A percentile compares a stretch with the other conserved stretches of the same genome.
phyloP scores from a whole-genome alignment of 768 basidiomycete species.

The Leucosporidium creatinivorum region DNA sequence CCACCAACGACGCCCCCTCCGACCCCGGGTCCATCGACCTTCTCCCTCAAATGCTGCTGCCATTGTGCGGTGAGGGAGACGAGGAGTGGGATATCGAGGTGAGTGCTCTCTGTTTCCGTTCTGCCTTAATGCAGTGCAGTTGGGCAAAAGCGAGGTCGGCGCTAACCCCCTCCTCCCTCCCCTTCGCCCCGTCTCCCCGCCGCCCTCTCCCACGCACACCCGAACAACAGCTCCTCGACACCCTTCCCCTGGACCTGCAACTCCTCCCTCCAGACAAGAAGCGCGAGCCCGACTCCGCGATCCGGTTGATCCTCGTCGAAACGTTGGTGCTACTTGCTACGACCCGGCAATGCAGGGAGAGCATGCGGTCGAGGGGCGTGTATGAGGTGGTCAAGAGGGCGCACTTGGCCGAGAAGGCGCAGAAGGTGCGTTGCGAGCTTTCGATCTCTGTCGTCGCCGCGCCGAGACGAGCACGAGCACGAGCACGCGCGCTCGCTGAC shows the following conservation, averaged over 20 bases:
- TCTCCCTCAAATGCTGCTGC: conserved; percentile 75
- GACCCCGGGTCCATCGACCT: conserved; percentile 75
- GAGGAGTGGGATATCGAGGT: conserved; percentile 93
- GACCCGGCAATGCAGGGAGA: conserved; percentile 78
- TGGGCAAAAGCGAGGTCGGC: no score
- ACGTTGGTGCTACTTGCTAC: conserved; percentile 81
- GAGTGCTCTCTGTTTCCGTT: conserved; percentile 30
- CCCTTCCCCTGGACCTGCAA: conserved; percentile 72
- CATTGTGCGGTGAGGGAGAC: conserved; percentile 67
- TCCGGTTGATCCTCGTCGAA: conserved; percentile 81
- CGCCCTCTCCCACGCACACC: neutral
- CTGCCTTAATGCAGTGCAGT: no score
- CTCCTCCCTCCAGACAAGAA: conserved; percentile 77
- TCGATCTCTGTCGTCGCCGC: no score
- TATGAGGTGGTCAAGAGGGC: conserved; percentile 74
- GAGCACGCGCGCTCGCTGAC: neutral
- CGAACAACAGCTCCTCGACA: conserved; percentile 69
- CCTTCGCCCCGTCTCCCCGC: conserved; percentile 3
- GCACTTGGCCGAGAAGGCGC: conserved; percentile 65
- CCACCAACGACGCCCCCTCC: conserved; percentile 46
- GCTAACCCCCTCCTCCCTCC: neutral
- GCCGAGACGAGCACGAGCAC: neutral
- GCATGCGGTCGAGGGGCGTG: conserved; percentile 67
- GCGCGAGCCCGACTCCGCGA: conserved; percentile 66
- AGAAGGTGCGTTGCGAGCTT: conserved; percentile 3